Evolutionary conservation across 2,329 filamentous ascomycete species (phyloP), one percentile per base, ranked within the genome.

Genomic region (Pseudogymnoascus pannorum): DNA sequence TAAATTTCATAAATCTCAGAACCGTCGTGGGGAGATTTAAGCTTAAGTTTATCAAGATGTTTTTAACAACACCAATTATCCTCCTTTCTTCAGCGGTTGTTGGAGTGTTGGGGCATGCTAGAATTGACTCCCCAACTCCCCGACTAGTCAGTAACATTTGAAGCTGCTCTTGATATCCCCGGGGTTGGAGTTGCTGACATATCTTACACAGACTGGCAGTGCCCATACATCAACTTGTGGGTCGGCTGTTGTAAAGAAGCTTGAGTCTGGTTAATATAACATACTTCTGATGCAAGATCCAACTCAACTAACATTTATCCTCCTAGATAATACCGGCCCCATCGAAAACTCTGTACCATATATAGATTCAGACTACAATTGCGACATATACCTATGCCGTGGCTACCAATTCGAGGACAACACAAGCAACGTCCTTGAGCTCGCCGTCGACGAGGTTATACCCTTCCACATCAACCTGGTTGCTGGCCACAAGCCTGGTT

Each of bases 321-420:
- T 31, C n/a, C 44, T 31, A 54, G 44, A 54, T 18, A 54, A 54
- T n/a, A 54, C 44, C 24, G 44, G 44, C 1, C 44, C 44, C 1
- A 54, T 54, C 44, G 44, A 54, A 54, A 54, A 54, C 22, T 54
- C 44, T 12, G 6, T 54, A 8, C 24, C 24, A 54, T 7, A n/a
- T 3, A 54, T 54, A 31, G n/a, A 31, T 31, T 16, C 24, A 29
- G 24, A 51, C 44, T 29, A 29, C 24, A 29, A 51, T 9, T 74
- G 76, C 72, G 73, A 78, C 63, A 67, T 79, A 38, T 75, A 75
- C 65, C 75, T 80, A 60, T 81, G 79, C 75, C 76, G 76, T 63
- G 78, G 78, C 5, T 75, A 76, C 68, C 71, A 73, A 18, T 78
- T 79, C 63, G 44, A 51, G 8, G 75, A 81, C 70, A 80, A 79